phyloP scores from a whole-genome alignment of 2,329 filamentous ascomycete species.

The Fusarium siculi region DNA sequence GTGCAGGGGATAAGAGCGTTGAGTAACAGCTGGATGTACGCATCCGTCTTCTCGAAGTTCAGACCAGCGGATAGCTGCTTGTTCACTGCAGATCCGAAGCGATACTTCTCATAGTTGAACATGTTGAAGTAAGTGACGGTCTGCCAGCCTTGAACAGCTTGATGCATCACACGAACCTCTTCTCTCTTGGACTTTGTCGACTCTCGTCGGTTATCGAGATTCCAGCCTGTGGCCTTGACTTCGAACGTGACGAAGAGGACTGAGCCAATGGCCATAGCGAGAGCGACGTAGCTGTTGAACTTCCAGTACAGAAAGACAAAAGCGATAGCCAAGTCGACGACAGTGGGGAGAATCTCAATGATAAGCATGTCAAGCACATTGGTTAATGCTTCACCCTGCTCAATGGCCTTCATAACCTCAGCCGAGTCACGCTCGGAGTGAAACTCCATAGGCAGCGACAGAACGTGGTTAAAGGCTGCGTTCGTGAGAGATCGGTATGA shows the following conservation, averaged over 20 bases:
- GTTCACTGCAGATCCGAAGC: constrained; percentile 44
- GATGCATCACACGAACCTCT: constrained; percentile 64
- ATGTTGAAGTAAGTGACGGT: constrained; percentile 62
- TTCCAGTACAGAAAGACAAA: constrained; percentile 69
- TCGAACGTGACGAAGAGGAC: constrained; percentile 38
- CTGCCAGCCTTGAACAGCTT: constrained; percentile 69
- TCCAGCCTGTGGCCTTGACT: constrained; percentile 50
- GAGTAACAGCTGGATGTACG: constrained; percentile 36
- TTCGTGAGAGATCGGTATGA: constrained; percentile 66
- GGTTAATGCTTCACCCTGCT: constrained; percentile 69
- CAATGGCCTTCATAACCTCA: constrained; percentile 72
- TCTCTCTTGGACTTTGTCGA: constrained; percentile 56
- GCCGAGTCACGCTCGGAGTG: constrained; percentile 73
- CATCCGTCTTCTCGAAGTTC: constrained; percentile 37
- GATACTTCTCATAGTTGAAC: constrained; percentile 44
- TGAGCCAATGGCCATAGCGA: constrained; percentile 48
- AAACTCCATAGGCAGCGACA: constrained; percentile 77
- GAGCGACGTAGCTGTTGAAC: constrained; percentile 69
- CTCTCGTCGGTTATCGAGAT: constrained; percentile 52
- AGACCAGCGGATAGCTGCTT: constrained; percentile 35
- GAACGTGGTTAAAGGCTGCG: constrained; percentile 73
- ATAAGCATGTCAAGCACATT: constrained; percentile 68
- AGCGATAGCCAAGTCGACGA: constrained; percentile 70
- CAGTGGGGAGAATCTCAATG: constrained; percentile 69
- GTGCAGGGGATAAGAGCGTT: constrained; percentile 59